Base-by-base conservation (phyloP, 177 flowering plant genomes). In the Vitis hybrid region DNA sequence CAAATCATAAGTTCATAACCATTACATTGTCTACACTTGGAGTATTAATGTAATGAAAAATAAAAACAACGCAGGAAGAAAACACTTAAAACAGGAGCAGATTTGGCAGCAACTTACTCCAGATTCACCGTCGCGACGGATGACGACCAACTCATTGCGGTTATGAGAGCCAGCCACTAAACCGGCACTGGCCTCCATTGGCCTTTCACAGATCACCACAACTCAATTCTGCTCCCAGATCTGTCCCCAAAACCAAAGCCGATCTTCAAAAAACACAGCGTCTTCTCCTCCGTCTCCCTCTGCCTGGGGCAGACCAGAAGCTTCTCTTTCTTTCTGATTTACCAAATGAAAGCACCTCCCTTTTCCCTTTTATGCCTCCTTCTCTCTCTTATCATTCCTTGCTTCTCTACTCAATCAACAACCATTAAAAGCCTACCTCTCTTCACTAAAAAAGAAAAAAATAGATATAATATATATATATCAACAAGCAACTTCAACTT, bases 111-210 rank as follows among this genome's bases (percentile, higher is more conserved):
- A 14, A 30, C 75, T 65, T 65, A 74, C 77, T 5, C 55, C 56
- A 18, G 68, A 67, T 27, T 76, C 75, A 2, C 72, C 72, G 14
- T 76, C 69, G 9, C 72, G 60, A 60, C 69, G 79, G 48, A 76
- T 76, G 64, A 76, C 61, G 2, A 76, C 61, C 18, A 76, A 68
- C 57, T 76, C 79, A 12, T 76, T 68, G 50, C 75, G 48, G 68
- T 76, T 71, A 55, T 76, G 79, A 64, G 79, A 71, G n/a, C 79
- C 79, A 0, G 72, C 79, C 14, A 76, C 79, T 19, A 76, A 54
- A 40, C 79, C 75, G 11, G 69, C 68, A 67, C 66, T 64, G 11
- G 56, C 75, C 62, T 76, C 75, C 79, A 76, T 75, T 61, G 10
- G 11, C 10, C 61, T 58, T n/a, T 35, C 7, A 35, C 46, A 35